Evolutionary conservation across 148 eudicot species (phyloP).

Genomic region (Rhododendron williamsianum): DNA sequence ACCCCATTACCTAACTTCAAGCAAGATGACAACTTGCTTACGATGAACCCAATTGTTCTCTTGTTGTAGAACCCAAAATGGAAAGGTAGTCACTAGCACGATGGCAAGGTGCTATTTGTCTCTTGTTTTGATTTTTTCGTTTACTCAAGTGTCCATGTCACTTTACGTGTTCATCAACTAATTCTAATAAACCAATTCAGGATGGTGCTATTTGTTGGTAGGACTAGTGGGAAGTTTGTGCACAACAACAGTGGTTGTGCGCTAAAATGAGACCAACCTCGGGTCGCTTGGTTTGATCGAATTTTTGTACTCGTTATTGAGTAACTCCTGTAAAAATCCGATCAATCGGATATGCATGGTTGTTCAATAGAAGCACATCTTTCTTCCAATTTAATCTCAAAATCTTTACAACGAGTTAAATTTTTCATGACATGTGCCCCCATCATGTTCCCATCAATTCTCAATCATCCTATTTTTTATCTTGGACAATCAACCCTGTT

Average conservation of each 20-base stretch:
- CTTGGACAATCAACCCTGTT: too few species aligned
- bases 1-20: not conserved
- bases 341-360: too few species aligned
- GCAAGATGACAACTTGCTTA: not conserved
- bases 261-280: not conserved
- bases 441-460: too few species aligned
- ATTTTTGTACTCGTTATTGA: not conserved
- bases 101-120: not conserved
- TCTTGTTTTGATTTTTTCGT: not conserved
- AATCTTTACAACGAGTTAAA: too few species aligned
- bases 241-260: not conserved
- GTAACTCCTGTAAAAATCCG: not conserved
- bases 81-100: not conserved
- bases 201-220: too few species aligned
- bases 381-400: too few species aligned
- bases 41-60: not conserved
- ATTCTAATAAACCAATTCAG: not conserved
- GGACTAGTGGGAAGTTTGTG: not conserved
- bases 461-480: too few species aligned
- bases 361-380: too few species aligned
- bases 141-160: accelerated
- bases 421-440: too few species aligned
- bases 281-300: not conserved
- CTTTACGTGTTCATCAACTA: not conserved
- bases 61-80: not conserved